Base-by-base conservation (phyloP, 352 stramenopile species). In the Globisporangium paddicum region DNA sequence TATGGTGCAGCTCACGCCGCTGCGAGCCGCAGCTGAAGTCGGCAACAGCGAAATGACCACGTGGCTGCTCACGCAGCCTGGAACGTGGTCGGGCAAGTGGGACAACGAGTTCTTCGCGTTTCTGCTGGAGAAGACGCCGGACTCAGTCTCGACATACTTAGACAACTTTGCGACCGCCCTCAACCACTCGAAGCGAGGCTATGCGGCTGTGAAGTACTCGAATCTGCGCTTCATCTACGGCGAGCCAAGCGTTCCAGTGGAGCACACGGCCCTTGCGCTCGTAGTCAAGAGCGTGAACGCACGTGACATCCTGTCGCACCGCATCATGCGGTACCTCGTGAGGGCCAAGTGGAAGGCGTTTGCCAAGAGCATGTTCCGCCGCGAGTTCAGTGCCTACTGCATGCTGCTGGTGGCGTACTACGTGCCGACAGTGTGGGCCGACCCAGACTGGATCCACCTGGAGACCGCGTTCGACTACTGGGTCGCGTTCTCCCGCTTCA, bases 291-390 rank as follows among this genome's bases (percentile, higher is more conserved):
- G 66, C 45, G 16, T 56, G 6, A 71, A 68, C 21, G 78, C 72
- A 1, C 73, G 74, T 19, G 58, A 66, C 19, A 73, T 87, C 41
- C 58, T 89, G 6, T 75, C 73, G n/a, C 79, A 89, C 50, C 71
- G 75, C 47, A 55, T 82, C 23, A 75, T 89, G 54, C 67, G 71
- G 45, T 73, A 83, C 50, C 56, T 86, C 16, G 63, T 86, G 41
- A 64, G 58, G 28, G 63, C 71, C 60, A 89, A 89, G 61, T 89
- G 79, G 77, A 72, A 76, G n/a, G 72, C 64, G 52, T 89, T 89
- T 58, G 79, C 68, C 4, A 60, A 65, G 6, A 30, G 55, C 30
- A 79, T 80, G 67, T 89, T 87, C 56, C 66, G 67, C 5, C 61
- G 66, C 46, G 76, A 89, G 55, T 79, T 89, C 16, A 57, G 60